phyloP scores from a whole-genome alignment of 2,329 filamentous ascomycete species.

The Curvularia lunata region DNA sequence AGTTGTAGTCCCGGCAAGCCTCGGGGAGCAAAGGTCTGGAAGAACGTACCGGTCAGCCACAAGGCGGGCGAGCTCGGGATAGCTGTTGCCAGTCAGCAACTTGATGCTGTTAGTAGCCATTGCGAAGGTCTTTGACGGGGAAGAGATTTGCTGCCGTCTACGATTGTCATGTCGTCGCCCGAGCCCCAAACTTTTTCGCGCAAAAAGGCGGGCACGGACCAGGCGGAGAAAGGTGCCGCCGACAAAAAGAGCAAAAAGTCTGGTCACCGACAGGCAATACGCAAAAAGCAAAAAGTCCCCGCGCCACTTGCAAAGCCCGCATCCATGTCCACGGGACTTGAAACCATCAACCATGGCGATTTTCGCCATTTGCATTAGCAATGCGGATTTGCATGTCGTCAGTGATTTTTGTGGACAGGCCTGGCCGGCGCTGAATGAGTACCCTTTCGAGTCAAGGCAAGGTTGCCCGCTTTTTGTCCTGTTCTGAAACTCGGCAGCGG shows the following conservation, averaged over 20 bases:
- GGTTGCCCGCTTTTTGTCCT: conserved; percentile 1
- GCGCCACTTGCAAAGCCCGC: conserved; percentile 1
- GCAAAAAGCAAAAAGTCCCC: neutral
- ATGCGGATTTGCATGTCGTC: neutral
- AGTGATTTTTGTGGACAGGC: neutral
- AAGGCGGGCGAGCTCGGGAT: conserved; percentile 72
- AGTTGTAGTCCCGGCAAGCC: conserved; percentile 12
- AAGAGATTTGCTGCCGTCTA: conserved; percentile 27
- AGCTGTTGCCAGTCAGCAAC: conserved; percentile 76
- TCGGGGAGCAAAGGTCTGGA: conserved; percentile 10
- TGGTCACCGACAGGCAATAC: conserved; percentile 7
- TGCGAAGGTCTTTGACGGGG: conserved; percentile 22
- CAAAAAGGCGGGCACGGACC: conserved; percentile 26
- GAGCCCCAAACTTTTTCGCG: conserved; percentile 30
- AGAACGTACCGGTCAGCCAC: conserved; percentile 68
- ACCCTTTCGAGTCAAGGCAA: conserved; percentile 2
- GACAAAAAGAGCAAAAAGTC: conserved; percentile 7
- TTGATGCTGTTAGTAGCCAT: conserved; percentile 80
- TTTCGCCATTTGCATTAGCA: neutral
- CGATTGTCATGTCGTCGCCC: conserved; percentile 19
- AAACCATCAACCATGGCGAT: neutral
- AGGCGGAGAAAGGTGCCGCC: conserved; percentile 30
- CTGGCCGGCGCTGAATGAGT: neutral
- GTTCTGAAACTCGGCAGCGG: conserved; percentile 20
- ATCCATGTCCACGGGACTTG: neutral